Conservation (phyloP, 2,329 filamentous ascomycete genomes). For the Madurella fahalii region DNA sequence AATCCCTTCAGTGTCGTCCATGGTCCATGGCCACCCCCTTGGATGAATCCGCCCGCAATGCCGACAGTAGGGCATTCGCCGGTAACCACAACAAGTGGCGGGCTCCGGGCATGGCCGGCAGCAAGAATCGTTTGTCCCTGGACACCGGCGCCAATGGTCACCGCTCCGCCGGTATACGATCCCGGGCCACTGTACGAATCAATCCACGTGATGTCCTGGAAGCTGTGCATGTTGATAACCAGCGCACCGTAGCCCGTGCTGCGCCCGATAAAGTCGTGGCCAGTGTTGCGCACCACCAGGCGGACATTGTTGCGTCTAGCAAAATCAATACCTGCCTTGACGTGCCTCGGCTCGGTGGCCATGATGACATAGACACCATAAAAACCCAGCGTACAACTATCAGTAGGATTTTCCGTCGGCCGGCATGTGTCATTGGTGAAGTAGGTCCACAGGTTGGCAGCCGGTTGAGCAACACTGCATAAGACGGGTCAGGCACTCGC, state of each 20-base stretch:
- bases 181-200: conserved; percentile 31
- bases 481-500: background rate
- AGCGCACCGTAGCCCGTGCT: conserved; percentile 56
- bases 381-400: conserved; percentile 37
- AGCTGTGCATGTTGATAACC: conserved; percentile 52
- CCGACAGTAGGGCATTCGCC: conserved; percentile 57
- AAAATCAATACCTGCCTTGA: conserved; percentile 37
- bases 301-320: conserved; percentile 46
- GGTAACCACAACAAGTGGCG: conserved; percentile 42
- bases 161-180: conserved; percentile 43
- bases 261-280: conserved; percentile 55
- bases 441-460: conserved; percentile 37
- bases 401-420: conserved; percentile 30
- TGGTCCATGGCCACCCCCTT: conserved; percentile 54
- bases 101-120: conserved; percentile 37
- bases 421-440: conserved; percentile 39
- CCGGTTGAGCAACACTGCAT: conserved; percentile 19
- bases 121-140: conserved; percentile 43
- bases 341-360: conserved; percentile 28
- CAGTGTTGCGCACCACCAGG: conserved; percentile 53
- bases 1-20: conserved; percentile 42
- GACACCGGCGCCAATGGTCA: conserved; percentile 52
- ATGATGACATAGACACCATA: conserved; percentile 36
- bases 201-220: conserved; percentile 45
- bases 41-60: conserved; percentile 55